These are phyloP conservation scores for Alternaria viburni DNA, from an alignment of 2,329 filamentous ascomycete genomes.

Conservation along the genomic window DNA sequence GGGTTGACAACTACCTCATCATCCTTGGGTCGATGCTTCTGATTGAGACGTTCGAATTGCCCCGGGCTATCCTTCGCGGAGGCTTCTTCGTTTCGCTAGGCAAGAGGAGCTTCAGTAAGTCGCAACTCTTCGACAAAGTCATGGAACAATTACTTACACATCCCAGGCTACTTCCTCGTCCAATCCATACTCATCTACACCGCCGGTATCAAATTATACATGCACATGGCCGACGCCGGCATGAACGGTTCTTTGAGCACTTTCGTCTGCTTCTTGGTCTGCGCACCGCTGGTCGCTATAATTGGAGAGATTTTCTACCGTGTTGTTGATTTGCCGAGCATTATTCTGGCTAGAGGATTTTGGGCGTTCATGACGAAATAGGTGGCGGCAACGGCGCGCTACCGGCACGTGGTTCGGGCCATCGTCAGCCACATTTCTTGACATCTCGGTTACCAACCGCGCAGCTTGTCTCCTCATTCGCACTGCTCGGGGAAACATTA, in stretches of 20 bases:
- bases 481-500: not conserved
- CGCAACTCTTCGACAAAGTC: not conserved
- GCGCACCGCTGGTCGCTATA: conserved; percentile 23
- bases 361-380: conserved; percentile 36
- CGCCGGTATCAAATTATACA: conserved; percentile 56
- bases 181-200: conserved; percentile 53
- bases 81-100: conserved; percentile 49
- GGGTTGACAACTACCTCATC: conserved; percentile 54
- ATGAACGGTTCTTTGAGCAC: conserved; percentile 17
- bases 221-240: conserved; percentile 26
- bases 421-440: not conserved
- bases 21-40: conserved; percentile 52
- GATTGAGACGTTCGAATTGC: conserved; percentile 48
- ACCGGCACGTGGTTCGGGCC: not conserved
- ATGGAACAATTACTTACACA: conserved; percentile 13
- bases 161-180: conserved; percentile 50
- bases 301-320: conserved; percentile 41
- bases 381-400: not conserved
- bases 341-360: conserved; percentile 23
- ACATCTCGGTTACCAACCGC: not conserved
- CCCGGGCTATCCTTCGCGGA: conserved; percentile 47
- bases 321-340: conserved; percentile 42
- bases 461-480: not conserved
- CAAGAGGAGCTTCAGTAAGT: conserved; percentile 54
- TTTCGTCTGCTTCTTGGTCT: conserved; percentile 33